Conservation (phyloP, 2,329 filamentous ascomycete genomes). For the Phoma herbarum region DNA sequence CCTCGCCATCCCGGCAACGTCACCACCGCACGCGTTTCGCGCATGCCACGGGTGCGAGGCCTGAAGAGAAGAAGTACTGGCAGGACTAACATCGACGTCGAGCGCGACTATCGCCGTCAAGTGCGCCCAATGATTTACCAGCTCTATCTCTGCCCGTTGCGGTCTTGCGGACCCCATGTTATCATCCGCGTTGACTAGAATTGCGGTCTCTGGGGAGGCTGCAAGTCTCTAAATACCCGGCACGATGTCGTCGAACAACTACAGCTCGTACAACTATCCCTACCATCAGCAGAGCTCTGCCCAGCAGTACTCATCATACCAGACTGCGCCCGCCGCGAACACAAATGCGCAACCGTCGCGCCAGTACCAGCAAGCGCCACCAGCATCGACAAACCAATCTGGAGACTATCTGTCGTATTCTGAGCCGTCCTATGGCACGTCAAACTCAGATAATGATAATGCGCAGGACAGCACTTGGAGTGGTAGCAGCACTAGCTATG, state of each 20-base stretch:
- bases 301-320: slow-evolving; percentile 40
- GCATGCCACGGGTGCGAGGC: neutral
- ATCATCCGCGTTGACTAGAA: neutral
- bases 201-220: slow-evolving; percentile 7
- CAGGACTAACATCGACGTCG: neutral
- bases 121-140: neutral
- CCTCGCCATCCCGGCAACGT: slow-evolving; percentile 16
- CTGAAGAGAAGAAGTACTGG: neutral
- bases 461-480: slow-evolving; percentile 37
- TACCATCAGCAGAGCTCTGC: slow-evolving; percentile 41
- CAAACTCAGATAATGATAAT: slow-evolving; percentile 32
- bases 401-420: slow-evolving; percentile 43
- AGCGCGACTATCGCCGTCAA: slow-evolving; percentile 1
- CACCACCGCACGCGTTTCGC: slow-evolving; percentile 9
- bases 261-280: slow-evolving; percentile 39
- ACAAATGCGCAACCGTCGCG: slow-evolving; percentile 34
- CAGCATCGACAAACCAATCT: slow-evolving; percentile 29
- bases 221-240: neutral
- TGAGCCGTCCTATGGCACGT: slow-evolving; percentile 31
- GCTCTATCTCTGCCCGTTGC: neutral
- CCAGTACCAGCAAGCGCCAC: slow-evolving; percentile 36
- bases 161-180: slow-evolving; percentile 1
- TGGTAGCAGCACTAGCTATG: slow-evolving; percentile 32
- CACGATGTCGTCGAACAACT: slow-evolving; percentile 40
- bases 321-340: slow-evolving; percentile 38